phyloP scores from a whole-genome alignment of 176 grass and related monocot genomes.

The Bolboschoenus planiculmis region DNA sequence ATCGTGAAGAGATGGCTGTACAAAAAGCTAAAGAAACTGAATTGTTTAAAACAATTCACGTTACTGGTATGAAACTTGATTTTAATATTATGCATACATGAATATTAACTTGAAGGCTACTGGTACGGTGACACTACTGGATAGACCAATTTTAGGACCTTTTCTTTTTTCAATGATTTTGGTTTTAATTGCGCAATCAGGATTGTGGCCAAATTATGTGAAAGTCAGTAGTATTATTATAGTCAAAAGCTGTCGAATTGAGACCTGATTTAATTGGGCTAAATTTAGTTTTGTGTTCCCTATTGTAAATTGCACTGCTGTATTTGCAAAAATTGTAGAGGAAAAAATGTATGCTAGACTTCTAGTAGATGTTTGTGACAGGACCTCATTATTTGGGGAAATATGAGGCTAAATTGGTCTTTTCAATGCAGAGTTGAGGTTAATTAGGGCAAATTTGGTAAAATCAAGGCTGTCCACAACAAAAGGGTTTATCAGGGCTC shows the following conservation, averaged over 20 bases:
- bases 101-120: not conserved
- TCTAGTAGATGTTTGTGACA: not conserved
- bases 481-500: not conserved
- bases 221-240: no score
- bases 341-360: not conserved
- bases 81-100: not conserved
- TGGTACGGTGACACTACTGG: not conserved
- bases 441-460: not conserved
- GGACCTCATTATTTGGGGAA: not conserved
- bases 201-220: no score
- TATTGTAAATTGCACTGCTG: not conserved
- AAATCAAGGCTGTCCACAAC: not conserved
- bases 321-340: not conserved
- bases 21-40: conserved; percentile 94
- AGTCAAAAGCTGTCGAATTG: no score
- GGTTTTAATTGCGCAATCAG: not conserved
- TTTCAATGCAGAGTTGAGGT: not conserved
- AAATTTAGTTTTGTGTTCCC: not conserved
- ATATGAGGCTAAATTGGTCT: not conserved
- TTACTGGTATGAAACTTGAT: conserved; percentile 57
- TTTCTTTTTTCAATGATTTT: not conserved
- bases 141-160: not conserved
- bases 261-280: not conserved
- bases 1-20: conserved; percentile 73
- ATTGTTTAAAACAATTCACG: conserved; percentile 76